A percentile compares a stretch with the other conserved stretches of the same genome.
phyloP scores from a whole-genome alignment of 768 basidiomycete genomes.

The Boletus vermiculosoides region DNA sequence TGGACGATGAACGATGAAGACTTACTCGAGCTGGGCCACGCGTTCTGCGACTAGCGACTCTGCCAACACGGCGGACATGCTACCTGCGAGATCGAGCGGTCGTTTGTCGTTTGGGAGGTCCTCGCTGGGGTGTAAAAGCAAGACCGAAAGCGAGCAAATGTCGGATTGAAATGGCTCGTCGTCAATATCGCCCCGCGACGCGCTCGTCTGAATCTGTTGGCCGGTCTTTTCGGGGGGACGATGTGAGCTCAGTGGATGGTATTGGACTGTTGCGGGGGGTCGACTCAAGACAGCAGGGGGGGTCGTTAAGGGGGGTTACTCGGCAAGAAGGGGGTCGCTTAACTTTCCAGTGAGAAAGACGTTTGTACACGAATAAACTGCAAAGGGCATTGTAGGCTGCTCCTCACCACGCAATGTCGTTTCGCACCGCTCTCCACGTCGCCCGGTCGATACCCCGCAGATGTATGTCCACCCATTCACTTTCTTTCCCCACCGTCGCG shows the following conservation, averaged over 20 bases:
- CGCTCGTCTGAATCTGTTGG: constrained; percentile 2
- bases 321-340: not conserved
- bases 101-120: constrained; percentile 1
- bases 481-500: not conserved
- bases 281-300: not conserved
- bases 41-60: constrained; percentile 41
- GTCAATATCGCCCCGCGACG: constrained; percentile 4
- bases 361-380: not conserved
- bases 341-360: no score
- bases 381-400: not conserved
- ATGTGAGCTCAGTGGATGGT: not conserved
- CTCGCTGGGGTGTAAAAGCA: not conserved
- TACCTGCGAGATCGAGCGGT: constrained; percentile 5
- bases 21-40: constrained; percentile 35
- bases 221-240: not conserved
- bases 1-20: not conserved
- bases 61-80: constrained; percentile 26
- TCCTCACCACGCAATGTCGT: constrained; percentile 11
- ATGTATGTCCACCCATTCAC: constrained; percentile 18
- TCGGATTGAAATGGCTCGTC: not conserved
- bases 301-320: constrained; percentile 1
- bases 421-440: constrained; percentile 13
- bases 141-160: not conserved
- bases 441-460: constrained; percentile 19
- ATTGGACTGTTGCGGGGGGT: constrained; percentile 7